Evolutionary conservation across 805 yeast species (phyloP).

Genomic region (Metschnikowia gruessii): DNA sequence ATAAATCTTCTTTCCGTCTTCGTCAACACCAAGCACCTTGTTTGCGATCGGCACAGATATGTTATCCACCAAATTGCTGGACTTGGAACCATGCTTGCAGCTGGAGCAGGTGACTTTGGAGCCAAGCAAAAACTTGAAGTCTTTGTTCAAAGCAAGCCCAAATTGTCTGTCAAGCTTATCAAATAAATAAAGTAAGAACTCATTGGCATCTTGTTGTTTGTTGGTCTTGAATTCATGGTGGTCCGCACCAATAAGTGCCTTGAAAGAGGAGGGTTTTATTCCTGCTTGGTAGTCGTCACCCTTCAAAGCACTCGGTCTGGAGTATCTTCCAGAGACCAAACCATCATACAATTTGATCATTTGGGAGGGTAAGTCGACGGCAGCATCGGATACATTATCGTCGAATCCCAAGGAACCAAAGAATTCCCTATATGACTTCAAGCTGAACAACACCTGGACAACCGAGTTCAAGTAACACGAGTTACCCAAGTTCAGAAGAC

Average conservation of each 20-base stretch:
- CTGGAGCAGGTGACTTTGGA: constrained; percentile 56
- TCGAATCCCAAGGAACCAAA: constrained; percentile 37
- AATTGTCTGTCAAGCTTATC: constrained; percentile 56
- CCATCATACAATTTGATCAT: constrained; percentile 80
- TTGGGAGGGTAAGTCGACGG: constrained; percentile 69
- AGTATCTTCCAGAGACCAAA: constrained; percentile 66
- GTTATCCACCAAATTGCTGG: constrained; percentile 55
- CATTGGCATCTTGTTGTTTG: constrained; percentile 94
- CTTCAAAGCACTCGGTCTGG: constrained; percentile 48
- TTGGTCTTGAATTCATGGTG: constrained; percentile 83
- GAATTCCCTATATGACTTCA: constrained; percentile 36
- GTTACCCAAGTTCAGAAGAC: constrained; percentile 86
- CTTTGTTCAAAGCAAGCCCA: constrained; percentile 45
- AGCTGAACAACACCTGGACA: constrained; percentile 63
- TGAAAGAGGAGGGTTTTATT: constrained; percentile 72
- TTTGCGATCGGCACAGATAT: constrained; percentile 58
- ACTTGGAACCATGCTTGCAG: constrained; percentile 62
- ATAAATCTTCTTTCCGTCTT: constrained; percentile 46
- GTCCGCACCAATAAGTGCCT: constrained; percentile 68
- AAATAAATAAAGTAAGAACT: constrained; percentile 68
- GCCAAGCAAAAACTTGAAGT: constrained; percentile 63
- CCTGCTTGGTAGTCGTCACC: constrained; percentile 66
- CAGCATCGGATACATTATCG: constrained; percentile 44
- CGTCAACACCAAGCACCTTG: constrained; percentile 35
- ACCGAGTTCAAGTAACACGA: constrained; percentile 88